Base-by-base conservation (phyloP, 352 stramenopile species). In the Phytophthora megakarya region DNA sequence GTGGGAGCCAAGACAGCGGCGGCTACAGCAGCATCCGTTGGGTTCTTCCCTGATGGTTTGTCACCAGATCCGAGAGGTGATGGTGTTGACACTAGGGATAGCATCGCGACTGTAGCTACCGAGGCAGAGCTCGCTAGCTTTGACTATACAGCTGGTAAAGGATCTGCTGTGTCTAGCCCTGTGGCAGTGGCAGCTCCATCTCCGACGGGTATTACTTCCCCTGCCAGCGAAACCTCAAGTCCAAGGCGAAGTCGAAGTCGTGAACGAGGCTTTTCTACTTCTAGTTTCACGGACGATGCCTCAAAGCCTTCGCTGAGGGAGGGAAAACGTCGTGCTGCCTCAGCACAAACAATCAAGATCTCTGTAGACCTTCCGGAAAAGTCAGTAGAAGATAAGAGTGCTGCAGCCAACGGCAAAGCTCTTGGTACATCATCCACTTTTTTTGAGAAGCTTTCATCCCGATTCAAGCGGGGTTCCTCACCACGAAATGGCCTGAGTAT, bases 371-470 rank as follows among this genome's bases (percentile, higher is more conserved):
- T 63, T 39, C 12, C 62, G 13, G 54, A 73, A n/a, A 74, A 73
- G 9, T 19, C 33, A 35, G 44, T 43, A 8, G 76, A 87, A 13
- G 75, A 88, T 15, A 80, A 82, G 18, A 13, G 33, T 38, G 22
- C 55, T 38, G 25, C 40, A 30, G 33, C 28, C 43, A 62, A 70
- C 53, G 40, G 56, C 26, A 67, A 78, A 70, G 49, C 67, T 12
- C 57, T 61, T 18, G 81, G 69, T 15, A 58, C 76, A 12, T 87
- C 81, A 8, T 80, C 84, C 22, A 93, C 87, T 54, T 94, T 94
- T 63, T 94, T 94, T 51, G 86, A 86, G 40, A 94, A 94, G 47
- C 73, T 94, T 25, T 92, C 81, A 19, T 89, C 86, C 45, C 80
- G 85, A 65, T 94, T 94, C 65, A 94, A 90, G 57, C 75, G 85